These are phyloP conservation scores for Silene uniflora DNA, from an alignment of 148 eudicot genomes.

Conservation along the genomic window DNA sequence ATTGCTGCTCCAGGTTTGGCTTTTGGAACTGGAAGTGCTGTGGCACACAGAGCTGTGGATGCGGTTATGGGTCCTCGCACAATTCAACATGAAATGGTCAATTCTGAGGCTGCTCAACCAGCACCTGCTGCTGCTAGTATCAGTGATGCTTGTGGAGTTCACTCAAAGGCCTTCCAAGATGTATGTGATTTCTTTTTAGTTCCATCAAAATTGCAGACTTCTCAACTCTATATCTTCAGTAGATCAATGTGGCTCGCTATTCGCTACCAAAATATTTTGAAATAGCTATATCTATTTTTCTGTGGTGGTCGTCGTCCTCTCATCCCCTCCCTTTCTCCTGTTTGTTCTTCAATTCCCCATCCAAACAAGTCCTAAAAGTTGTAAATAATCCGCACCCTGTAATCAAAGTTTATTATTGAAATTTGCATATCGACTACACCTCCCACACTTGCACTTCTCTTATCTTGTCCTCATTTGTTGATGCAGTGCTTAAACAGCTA, in stretches of 20 bases:
- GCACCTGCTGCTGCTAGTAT: conserved; percentile 32
- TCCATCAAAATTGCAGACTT: neutral
- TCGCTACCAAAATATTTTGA: neutral
- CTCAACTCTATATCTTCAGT: neutral
- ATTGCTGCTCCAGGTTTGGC: conserved; percentile 56
- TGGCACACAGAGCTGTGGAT: conserved; percentile 85
- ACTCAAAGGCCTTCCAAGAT: conserved; percentile 76
- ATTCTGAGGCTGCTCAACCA: conserved; percentile 45
- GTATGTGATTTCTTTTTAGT: conserved; percentile 27
- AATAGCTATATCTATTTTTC: neutral
- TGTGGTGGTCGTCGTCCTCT: too few species aligned
- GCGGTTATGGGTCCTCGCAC: conserved; percentile 78
- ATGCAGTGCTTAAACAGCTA: conserved; percentile 38
- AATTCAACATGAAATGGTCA: conserved; percentile 65
- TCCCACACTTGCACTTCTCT: neutral
- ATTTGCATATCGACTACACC: neutral
- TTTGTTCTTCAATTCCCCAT: too few species aligned
- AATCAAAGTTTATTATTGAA: neutral
- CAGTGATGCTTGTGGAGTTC: conserved; percentile 64
- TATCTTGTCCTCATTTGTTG: neutral
- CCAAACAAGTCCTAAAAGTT: too few species aligned
- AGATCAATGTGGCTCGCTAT: neutral
- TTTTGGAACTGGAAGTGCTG: conserved; percentile 82
- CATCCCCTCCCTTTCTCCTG: too few species aligned
- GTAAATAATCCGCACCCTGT: too few species aligned